These are phyloP conservation scores for Saccharomyces jurei DNA, from an alignment of 805 yeast genomes.

Conservation along the genomic window DNA sequence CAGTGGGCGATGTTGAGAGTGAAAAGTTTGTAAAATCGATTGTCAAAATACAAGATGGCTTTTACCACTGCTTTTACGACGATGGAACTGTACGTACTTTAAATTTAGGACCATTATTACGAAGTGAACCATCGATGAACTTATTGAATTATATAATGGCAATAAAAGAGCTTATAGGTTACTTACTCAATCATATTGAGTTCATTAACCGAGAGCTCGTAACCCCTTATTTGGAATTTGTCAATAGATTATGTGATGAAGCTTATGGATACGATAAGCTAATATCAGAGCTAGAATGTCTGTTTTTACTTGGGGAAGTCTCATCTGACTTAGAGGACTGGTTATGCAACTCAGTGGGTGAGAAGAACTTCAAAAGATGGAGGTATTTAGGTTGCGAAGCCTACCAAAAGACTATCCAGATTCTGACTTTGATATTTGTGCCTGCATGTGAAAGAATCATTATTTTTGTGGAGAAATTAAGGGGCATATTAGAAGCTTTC, in stretches of 20 bases:
- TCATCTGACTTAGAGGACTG: slow-evolving; percentile 45
- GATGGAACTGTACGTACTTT: slow-evolving; percentile 8
- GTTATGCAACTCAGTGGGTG: slow-evolving; percentile 60
- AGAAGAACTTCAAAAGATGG: slow-evolving; percentile 54
- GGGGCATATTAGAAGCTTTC: slow-evolving; percentile 7
- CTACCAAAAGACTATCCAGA: slow-evolving; percentile 43
- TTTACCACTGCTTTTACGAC: slow-evolving; percentile 6
- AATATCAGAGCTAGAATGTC: slow-evolving; percentile 27
- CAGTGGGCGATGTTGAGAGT: not conserved
- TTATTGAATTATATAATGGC: slow-evolving; percentile 9
- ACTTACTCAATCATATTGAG: slow-evolving; percentile 14
- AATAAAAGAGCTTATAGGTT: slow-evolving; percentile 10
- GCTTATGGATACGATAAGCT: slow-evolving; percentile 18
- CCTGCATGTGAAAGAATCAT: slow-evolving; percentile 51
- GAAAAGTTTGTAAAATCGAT: not conserved
- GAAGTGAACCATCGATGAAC: not conserved
- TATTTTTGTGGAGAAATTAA: slow-evolving; percentile 25
- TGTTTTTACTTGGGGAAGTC: slow-evolving; percentile 42
- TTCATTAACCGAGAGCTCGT: slow-evolving; percentile 13
- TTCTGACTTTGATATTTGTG: slow-evolving; percentile 41
- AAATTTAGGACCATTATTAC: slow-evolving; percentile 3
- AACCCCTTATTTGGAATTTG: slow-evolving; percentile 16
- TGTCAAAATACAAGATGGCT: not conserved
- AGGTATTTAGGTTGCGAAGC: slow-evolving; percentile 40
- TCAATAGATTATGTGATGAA: slow-evolving; percentile 11